Evolutionary conservation across 192 early-diverging fungal genomes (phyloP).

Genomic region (Entomortierella parvispora): DNA sequence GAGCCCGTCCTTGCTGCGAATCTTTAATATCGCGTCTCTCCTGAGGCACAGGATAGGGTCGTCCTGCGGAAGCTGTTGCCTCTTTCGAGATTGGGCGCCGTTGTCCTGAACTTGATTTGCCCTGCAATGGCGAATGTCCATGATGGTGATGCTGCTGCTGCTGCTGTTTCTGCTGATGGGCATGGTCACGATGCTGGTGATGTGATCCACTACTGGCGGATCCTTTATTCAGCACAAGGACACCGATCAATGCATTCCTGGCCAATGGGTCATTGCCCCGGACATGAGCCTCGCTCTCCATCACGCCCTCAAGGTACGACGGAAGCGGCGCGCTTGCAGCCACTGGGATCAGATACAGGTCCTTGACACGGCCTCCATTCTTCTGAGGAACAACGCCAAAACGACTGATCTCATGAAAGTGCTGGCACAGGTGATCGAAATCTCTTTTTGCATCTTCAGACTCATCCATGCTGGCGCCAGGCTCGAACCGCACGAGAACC

Average conservation of each 20-base stretch:
- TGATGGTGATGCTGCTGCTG: constrained; percentile 6
- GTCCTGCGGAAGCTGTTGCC: not conserved
- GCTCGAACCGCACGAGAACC: constrained; percentile 67
- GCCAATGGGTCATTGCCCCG: constrained; percentile 6
- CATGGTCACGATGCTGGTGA: constrained; percentile 1
- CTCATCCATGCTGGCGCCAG: constrained; percentile 19
- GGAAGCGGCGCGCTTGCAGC: constrained; percentile 62
- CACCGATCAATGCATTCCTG: constrained; percentile 65
- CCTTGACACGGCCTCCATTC: constrained; percentile 73
- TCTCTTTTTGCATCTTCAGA: constrained; percentile 33
- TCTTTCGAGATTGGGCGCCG: not conserved
- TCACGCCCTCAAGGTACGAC: constrained; percentile 61
- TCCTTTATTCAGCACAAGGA: constrained; percentile 66
- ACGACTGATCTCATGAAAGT: constrained; percentile 68
- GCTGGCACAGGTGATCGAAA: constrained; percentile 64
- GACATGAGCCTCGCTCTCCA: constrained; percentile 46
- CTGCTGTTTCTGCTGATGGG: constrained; percentile 2
- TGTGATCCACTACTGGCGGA: constrained; percentile 7
- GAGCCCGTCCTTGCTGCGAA: not conserved
- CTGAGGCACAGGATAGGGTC: constrained; percentile 24
- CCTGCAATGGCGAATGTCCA: constrained; percentile 15
- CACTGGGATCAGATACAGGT: constrained; percentile 81
- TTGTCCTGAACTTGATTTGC: not conserved
- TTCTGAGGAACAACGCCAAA: constrained; percentile 76
- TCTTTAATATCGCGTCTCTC: constrained; percentile 22